These are phyloP conservation scores for Hyaloscypha bicolor DNA, from an alignment of 495 filamentous ascomycete species.

Conservation along the genomic window DNA sequence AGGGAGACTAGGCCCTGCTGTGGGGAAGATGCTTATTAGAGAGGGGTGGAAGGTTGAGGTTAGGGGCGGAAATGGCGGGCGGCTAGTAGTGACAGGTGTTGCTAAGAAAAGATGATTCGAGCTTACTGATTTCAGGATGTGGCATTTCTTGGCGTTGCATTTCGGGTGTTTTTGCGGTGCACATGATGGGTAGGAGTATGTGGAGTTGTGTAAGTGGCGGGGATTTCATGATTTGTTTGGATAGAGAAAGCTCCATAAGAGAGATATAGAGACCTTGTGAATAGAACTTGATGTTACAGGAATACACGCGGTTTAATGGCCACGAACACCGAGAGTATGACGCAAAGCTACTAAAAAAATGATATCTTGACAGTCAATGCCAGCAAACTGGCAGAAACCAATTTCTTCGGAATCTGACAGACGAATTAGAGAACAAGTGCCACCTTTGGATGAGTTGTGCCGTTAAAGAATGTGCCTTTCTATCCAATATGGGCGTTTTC, in stretches of 20 bases:
- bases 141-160: neutral
- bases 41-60: conserved; percentile 85
- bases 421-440: too few relatives aligned
- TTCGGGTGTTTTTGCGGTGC: neutral
- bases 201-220: neutral
- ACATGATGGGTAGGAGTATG: neutral
- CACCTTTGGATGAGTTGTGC: too few relatives aligned
- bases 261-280: too few relatives aligned
- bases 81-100: conserved; percentile 64
- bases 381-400: too few relatives aligned
- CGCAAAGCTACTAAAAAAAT: too few relatives aligned
- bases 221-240: neutral
- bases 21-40: conserved; percentile 69
- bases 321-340: too few relatives aligned
- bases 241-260: neutral
- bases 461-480: neutral
- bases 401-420: too few relatives aligned
- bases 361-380: too few relatives aligned
- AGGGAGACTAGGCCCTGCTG: conserved; percentile 76
- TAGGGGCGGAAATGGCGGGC: conserved; percentile 65
- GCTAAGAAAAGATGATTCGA: conserved; percentile 16
- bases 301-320: too few relatives aligned
- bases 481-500: neutral
- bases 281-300: too few relatives aligned
- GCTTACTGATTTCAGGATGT: neutral